Conservation (phyloP, 2,329 filamentous ascomycete genomes). For the Lachnellula cervina region DNA sequence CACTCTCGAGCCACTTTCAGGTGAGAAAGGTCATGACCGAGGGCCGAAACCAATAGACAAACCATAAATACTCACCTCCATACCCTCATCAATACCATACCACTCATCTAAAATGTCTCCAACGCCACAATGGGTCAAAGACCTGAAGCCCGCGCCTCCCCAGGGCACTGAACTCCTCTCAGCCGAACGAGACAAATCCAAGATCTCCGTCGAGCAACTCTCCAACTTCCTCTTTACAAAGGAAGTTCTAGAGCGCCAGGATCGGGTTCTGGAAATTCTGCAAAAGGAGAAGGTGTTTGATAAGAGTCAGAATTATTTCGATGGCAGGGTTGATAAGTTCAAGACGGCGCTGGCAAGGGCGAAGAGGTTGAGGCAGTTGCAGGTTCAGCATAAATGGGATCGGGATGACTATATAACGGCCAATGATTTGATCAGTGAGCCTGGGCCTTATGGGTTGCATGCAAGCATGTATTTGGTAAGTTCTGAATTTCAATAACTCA, state of each 20-base stretch:
- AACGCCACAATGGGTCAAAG: constrained; percentile 56
- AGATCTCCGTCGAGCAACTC: constrained; percentile 62
- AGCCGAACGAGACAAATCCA: constrained; percentile 63
- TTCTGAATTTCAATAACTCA: constrained; percentile 4
- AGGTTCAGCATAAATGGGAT: constrained; percentile 62
- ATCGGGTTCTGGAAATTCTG: constrained; percentile 58
- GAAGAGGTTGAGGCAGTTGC: constrained; percentile 65
- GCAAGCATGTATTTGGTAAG: constrained; percentile 62
- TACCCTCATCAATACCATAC: neutral
- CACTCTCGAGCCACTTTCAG: no score
- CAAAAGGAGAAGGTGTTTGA: constrained; percentile 67
- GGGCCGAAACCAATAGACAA: neutral
- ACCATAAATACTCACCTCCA: neutral
- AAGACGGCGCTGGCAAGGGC: constrained; percentile 64
- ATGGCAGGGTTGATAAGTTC: constrained; percentile 63
- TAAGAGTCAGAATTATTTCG: constrained; percentile 73
- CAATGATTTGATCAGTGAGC: constrained; percentile 66
- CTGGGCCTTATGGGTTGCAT: constrained; percentile 69
- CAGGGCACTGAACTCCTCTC: constrained; percentile 65
- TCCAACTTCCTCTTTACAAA: constrained; percentile 66
- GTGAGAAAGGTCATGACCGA: neutral
- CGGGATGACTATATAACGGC: constrained; percentile 59
- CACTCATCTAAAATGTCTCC: constrained; percentile 25
- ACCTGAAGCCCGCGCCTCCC: constrained; percentile 59
- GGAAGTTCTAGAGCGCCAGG: constrained; percentile 55